Percentiles rank a stretch among this genome's conserved stretches.
Evolutionary conservation across 768 basidiomycete species (phyloP).

Genomic region (Lanmaoa pseudosensibilis): DNA sequence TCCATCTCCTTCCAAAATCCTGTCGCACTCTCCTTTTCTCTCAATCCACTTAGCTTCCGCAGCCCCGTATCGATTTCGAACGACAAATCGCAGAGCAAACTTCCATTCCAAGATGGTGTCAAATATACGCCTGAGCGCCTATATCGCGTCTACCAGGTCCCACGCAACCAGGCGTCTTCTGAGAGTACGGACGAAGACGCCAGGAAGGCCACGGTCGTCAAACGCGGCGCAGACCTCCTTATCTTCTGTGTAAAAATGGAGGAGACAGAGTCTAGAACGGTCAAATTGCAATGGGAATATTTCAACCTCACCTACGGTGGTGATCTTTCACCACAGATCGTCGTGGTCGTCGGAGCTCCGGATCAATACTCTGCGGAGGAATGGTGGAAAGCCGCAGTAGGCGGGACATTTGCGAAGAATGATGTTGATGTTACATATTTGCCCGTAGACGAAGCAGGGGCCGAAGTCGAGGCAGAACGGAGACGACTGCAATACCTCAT

Average conservation of each 20-base stretch:
- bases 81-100: constrained; percentile 8
- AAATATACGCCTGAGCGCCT: constrained; percentile 6
- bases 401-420: background rate
- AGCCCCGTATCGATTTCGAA: constrained; percentile 23
- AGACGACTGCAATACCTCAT: constrained; percentile 17
- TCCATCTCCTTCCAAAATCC: constrained; percentile 27
- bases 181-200: constrained; percentile 6
- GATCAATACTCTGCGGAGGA: constrained; percentile 15
- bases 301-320: constrained; percentile 29
- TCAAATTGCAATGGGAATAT: constrained; percentile 28
- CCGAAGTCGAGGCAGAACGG: background rate
- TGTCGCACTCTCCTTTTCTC: constrained; percentile 15
- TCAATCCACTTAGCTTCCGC: constrained; percentile 20
- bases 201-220: constrained; percentile 11
- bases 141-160: constrained; percentile 28
- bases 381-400: constrained; percentile 21
- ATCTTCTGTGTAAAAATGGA: constrained; percentile 23
- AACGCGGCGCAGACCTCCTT: constrained; percentile 28
- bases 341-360: constrained; percentile 23
- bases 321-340: constrained; percentile 26
- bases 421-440: constrained; percentile 14
- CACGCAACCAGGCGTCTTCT: background rate
- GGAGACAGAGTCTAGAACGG: background rate
- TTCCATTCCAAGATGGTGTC: constrained; percentile 23
- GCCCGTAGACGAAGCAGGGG: background rate